These are phyloP conservation scores for Citrus glauca DNA, from an alignment of 345 rosid genomes.

Conservation along the genomic window DNA sequence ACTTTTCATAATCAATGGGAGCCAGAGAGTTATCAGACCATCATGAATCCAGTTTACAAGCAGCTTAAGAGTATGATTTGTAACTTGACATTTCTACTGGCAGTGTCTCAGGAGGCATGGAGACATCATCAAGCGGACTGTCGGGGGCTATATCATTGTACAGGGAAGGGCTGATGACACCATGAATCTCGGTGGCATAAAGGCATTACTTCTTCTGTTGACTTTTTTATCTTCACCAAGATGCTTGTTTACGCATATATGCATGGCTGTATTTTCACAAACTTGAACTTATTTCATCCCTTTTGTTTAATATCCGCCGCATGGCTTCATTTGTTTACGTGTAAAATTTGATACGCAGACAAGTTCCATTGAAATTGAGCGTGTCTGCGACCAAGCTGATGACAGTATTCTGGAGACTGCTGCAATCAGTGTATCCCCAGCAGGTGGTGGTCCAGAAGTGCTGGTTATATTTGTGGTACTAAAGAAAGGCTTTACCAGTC, in stretches of 20 bases:
- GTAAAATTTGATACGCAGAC: slow-evolving; percentile 38
- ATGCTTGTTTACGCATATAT: background rate
- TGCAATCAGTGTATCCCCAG: slow-evolving; percentile 57
- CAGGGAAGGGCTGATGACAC: slow-evolving; percentile 97
- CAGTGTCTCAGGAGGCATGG: slow-evolving; percentile 92
- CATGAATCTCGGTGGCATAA: slow-evolving; percentile 97
- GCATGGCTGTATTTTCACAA: background rate
- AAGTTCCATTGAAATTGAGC: slow-evolving; percentile 91
- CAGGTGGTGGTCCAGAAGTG: slow-evolving; percentile 72
- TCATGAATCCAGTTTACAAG: background rate
- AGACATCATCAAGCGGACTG: slow-evolving; percentile 64
- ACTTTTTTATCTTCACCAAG: background rate
- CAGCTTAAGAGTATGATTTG: background rate
- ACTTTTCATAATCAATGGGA: background rate
- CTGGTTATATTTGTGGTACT: slow-evolving; percentile 56
- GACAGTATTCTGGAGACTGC: slow-evolving; percentile 76
- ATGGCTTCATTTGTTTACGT: background rate
- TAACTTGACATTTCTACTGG: slow-evolving; percentile 7
- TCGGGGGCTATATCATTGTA: slow-evolving; percentile 65
- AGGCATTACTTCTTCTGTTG: slow-evolving; percentile 35
- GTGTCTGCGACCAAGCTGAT: slow-evolving; percentile 67
- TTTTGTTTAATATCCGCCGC: background rate
- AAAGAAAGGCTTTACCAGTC: slow-evolving; percentile 43
- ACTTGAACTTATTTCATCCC: background rate
- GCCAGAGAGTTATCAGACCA: background rate